Evolutionary conservation across 2,329 filamentous ascomycete species (phyloP).

Genomic region (Magnaporthiopsis poae): DNA sequence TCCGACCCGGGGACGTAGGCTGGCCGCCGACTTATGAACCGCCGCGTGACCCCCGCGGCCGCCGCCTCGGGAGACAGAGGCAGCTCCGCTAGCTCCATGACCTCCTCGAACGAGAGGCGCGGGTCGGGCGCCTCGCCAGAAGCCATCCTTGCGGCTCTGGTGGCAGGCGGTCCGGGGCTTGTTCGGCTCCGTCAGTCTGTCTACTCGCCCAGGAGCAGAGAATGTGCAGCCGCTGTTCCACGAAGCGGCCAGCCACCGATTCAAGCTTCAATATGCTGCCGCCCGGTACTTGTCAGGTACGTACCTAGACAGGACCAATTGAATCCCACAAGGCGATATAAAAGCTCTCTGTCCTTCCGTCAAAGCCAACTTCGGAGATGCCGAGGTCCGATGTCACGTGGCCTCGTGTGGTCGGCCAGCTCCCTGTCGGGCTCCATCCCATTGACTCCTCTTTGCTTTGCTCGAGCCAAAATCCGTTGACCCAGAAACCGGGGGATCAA

Average conservation of each 20-base stretch:
- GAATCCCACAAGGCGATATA: no score
- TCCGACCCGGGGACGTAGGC: constrained; percentile 25
- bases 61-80: constrained; percentile 13
- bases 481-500: no score
- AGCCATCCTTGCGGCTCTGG: constrained; percentile 9
- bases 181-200: not conserved
- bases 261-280: no score
- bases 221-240: not conserved
- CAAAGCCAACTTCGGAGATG: not conserved
- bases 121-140: constrained; percentile 1
- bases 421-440: not conserved
- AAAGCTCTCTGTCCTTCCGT: no score
- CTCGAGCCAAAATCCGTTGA: no score
- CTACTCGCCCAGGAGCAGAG: not conserved
- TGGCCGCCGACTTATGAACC: constrained; percentile 26
- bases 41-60: constrained; percentile 15
- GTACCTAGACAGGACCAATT: no score
- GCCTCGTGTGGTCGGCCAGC: not conserved
- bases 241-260: not conserved
- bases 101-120: constrained; percentile 27
- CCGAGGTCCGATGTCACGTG: not conserved
- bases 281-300: no score
- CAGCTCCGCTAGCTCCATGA: constrained; percentile 23
- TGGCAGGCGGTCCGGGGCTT: not conserved
- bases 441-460: not conserved